These are phyloP conservation scores for Scenedesmus sp. DNA, from an alignment of 163 green algal species.

Conservation along the genomic window DNA sequence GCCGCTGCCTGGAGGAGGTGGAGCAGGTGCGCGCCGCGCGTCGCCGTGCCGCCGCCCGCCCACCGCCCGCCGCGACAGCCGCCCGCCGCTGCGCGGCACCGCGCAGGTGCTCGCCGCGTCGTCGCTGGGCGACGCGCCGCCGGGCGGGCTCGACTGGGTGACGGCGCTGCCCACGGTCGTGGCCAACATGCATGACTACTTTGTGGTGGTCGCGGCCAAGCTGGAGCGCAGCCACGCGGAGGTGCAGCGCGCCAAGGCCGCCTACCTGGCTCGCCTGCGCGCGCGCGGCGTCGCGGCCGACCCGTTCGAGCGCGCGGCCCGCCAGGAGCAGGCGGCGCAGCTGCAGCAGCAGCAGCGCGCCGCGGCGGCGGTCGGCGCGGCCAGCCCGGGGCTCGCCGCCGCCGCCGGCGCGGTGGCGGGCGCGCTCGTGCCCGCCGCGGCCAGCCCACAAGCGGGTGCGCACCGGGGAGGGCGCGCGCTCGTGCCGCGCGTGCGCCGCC, in stretches of 20 bases:
- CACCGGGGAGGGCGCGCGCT: no score
- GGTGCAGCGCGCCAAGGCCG: slow-evolving; percentile 48
- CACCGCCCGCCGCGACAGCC: neutral
- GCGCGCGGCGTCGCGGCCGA: slow-evolving; percentile 50
- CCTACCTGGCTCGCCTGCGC: slow-evolving; percentile 52
- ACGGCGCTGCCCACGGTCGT: slow-evolving; percentile 55
- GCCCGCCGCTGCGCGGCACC: neutral
- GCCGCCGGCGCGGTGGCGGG: neutral
- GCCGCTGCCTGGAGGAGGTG: slow-evolving; percentile 55
- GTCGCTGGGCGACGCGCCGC: slow-evolving; percentile 3
- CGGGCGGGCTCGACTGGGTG: slow-evolving; percentile 19
- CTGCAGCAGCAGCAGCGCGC: slow-evolving; percentile 23
- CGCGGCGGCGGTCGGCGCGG: slow-evolving; percentile 3
- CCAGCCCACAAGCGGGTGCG: slow-evolving; percentile 26
- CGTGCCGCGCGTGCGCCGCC: no score
- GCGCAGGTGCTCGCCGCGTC: slow-evolving; percentile 30
- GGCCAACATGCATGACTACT: slow-evolving; percentile 66
- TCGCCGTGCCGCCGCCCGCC: neutral
- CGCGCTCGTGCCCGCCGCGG: slow-evolving; percentile 1
- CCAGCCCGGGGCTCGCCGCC: neutral
- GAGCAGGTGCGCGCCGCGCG: slow-evolving; percentile 45
- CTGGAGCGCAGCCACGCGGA: slow-evolving; percentile 60
- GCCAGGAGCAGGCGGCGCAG: slow-evolving; percentile 23
- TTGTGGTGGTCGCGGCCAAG: slow-evolving; percentile 62
- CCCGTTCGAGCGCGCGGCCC: slow-evolving; percentile 51